A percentile compares a stretch with the other conserved stretches of the same genome.
phyloP scores from a whole-genome alignment of 306 rosid genomes.

The Dryas octopetala region DNA sequence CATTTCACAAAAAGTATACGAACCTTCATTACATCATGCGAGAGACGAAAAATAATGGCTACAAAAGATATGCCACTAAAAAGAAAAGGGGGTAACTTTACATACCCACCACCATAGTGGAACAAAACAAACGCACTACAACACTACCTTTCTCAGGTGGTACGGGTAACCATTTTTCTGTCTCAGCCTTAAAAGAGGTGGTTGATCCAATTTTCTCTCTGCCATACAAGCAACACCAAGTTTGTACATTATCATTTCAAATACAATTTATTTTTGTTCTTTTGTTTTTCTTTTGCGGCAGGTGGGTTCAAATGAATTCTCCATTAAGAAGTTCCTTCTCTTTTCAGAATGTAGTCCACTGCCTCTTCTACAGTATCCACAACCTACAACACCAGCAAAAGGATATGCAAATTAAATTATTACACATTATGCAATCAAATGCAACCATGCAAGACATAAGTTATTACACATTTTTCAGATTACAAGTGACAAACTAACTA shows the following conservation, averaged over 20 bases:
- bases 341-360: conserved; percentile 34
- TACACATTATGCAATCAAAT: background rate
- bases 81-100: too few species aligned
- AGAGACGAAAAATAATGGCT: too few species aligned
- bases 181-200: background rate
- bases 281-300: background rate
- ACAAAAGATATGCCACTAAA: too few species aligned
- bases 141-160: too few species aligned
- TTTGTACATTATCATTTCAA: background rate
- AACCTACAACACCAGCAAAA: conserved; percentile 25
- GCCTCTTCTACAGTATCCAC: conserved; percentile 43
- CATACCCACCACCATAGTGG: too few species aligned
- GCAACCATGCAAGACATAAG: background rate
- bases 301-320: too few species aligned
- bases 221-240: background rate
- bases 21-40: too few species aligned
- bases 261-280: background rate
- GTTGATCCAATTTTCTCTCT: background rate
- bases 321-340: conserved; percentile 23
- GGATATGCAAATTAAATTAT: background rate
- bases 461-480: background rate
- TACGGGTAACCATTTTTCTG: too few species aligned
- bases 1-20: too few species aligned
- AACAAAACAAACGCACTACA: too few species aligned
- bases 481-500: background rate